Evolutionary conservation across 148 eudicot species (phyloP).

Genomic region (Amaranthus cruentus): DNA sequence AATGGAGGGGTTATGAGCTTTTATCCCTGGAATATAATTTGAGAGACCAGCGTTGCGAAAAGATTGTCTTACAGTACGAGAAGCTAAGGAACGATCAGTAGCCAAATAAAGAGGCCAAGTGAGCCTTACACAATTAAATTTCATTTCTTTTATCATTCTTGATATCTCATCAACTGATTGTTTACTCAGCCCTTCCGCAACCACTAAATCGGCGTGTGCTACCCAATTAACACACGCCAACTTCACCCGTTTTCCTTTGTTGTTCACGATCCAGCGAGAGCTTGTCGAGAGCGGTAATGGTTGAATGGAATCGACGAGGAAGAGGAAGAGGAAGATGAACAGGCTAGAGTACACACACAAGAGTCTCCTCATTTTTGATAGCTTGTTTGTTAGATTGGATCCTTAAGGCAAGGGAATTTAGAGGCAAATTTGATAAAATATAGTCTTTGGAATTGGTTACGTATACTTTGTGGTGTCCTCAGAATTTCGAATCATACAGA

Average conservation of each 20-base stretch:
- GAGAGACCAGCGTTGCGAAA: conserved; percentile 41
- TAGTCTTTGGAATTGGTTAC: too few relatives aligned
- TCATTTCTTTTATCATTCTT: conserved; percentile 38
- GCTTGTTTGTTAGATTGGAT: too few relatives aligned
- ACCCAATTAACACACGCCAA: conserved; percentile 83
- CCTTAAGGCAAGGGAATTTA: too few relatives aligned
- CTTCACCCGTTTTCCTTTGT: conserved; percentile 58
- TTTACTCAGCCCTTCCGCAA: conserved; percentile 80
- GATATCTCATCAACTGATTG: conserved; percentile 63
- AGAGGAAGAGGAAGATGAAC: not conserved
- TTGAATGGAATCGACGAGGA: not conserved
- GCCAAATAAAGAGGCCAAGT: conserved; percentile 81
- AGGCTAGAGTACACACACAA: not conserved
- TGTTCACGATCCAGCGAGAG: conserved; percentile 81
- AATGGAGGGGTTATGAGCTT: conserved; percentile 59
- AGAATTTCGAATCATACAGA: too few relatives aligned
- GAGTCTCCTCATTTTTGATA: not conserved
- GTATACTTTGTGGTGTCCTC: too few relatives aligned
- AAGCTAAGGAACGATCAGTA: conserved; percentile 49
- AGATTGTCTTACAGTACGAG: conserved; percentile 50
- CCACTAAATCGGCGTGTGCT: conserved; percentile 57
- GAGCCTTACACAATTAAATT: conserved; percentile 87
- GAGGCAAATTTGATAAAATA: too few relatives aligned
- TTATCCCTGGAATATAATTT: conserved; percentile 36
- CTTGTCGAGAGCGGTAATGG: conserved; percentile 57